Evolutionary conservation across 352 stramenopile species (phyloP), one percentile per base, ranked within the genome.

Genomic region (Globisporangium sylvaticum): DNA sequence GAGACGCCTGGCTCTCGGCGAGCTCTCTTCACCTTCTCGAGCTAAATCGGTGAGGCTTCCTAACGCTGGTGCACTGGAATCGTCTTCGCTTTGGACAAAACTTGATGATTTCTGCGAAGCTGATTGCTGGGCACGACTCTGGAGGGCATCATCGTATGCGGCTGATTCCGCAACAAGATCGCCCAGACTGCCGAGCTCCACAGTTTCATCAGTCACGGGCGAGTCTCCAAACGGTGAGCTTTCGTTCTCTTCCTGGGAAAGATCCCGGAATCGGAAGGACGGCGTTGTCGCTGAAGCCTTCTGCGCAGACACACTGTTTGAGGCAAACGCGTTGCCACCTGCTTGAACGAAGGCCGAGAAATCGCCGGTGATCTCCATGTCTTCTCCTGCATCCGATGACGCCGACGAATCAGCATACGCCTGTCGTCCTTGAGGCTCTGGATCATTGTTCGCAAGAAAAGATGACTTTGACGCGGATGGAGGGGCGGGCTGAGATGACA

Each of bases 311-410:
- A 22, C 18, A 22, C 54, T 65, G 15, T 71, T 74, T 32, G 64
- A 68, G 3, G 42, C 44, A 4, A 57, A 62, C 15, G 50, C 50
- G 22, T 60, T 56, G 31, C 52, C 31, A 53, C 66, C 56, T 67
- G 76, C 70, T 22, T 87, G 76, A 39, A 83, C 75, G 27, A 68
- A 72, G 18, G 44, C 52, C 1, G 79, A 81, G 64, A 88, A 93
- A 27, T 96, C 88, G 4, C 84, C 88, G 1, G 88, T 94, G 60
- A 96, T 90, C 32, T 96, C 88, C 84, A 96, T 96, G 57, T 96
- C 88, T 60, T 96, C 88, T 3, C 81, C 83, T 52, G 82, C 81
- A 58, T 91, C 85, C 0, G 84, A 92, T 10, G 88, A 94, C 24
- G 80, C 81, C 0, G 87, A 94, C 7, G 87, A 94, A 46, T 92